phyloP scores from a whole-genome alignment of 306 rosid genomes.

The Gastrolobium bilobum region DNA sequence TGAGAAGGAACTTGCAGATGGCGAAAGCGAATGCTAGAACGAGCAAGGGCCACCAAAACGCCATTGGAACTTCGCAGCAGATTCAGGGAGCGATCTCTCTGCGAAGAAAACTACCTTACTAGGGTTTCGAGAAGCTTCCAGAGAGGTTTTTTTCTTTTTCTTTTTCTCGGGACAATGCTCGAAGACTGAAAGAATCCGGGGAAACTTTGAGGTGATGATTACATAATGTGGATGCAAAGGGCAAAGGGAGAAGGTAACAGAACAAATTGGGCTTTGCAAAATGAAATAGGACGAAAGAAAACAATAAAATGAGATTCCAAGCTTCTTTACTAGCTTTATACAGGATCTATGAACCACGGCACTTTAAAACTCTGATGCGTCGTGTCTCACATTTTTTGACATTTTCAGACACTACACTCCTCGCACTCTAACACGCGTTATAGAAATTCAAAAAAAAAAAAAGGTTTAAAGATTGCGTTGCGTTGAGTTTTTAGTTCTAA shows the following conservation, averaged over 20 bases:
- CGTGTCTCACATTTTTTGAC: too few relatives aligned
- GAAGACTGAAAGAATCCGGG: constrained; percentile 38
- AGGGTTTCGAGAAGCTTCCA: constrained; percentile 50
- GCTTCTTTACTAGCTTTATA: not conserved
- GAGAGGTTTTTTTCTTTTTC: not conserved
- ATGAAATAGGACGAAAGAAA: not conserved
- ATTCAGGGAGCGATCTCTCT: constrained; percentile 29
- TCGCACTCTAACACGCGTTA: too few relatives aligned
- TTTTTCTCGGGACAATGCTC: not conserved
- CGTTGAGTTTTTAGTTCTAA: too few relatives aligned
- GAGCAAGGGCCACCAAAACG: constrained; percentile 89
- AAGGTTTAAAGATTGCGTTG: too few relatives aligned
- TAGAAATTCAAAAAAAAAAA: too few relatives aligned
- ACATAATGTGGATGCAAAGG: not conserved
- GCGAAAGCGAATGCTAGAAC: constrained; percentile 84
- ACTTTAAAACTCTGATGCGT: too few relatives aligned
- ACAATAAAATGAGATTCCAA: not conserved
- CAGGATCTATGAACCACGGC: too few relatives aligned
- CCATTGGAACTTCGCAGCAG: constrained; percentile 56
- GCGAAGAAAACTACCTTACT: constrained; percentile 21
- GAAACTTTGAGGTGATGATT: constrained; percentile 25
- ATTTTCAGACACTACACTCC: too few relatives aligned
- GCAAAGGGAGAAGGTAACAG: constrained; percentile 18
- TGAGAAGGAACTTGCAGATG: constrained; percentile 79
- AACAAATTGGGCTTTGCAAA: constrained; percentile 52